A percentile compares a stretch with the other conserved stretches of the same genome.
Evolutionary conservation across 2,329 filamentous ascomycete species (phyloP).

Genomic region (Aspergillus amoenus): DNA sequence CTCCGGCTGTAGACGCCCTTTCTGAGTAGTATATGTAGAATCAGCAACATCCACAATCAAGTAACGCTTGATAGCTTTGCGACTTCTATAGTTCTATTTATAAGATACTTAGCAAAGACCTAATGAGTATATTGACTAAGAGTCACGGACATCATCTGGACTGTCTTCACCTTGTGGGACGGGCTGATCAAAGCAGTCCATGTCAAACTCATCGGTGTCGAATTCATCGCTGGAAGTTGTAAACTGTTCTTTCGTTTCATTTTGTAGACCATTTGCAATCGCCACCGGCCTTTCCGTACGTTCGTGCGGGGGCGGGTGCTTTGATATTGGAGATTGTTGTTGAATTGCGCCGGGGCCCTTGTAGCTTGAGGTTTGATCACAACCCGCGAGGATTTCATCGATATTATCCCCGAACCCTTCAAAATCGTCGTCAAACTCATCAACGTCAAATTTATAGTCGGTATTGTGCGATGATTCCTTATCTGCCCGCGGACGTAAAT

Average conservation of each 20-base stretch:
- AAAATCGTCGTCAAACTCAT: slow-evolving; percentile 70
- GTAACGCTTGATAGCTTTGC: slow-evolving; percentile 78
- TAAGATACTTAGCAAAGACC: slow-evolving; percentile 61
- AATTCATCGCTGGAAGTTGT: slow-evolving; percentile 68
- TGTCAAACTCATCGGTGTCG: slow-evolving; percentile 66
- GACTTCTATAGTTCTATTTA: slow-evolving; percentile 67
- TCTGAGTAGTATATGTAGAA: slow-evolving; percentile 64
- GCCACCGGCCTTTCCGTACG: not conserved
- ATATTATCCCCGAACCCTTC: slow-evolving; percentile 60
- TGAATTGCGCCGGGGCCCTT: slow-evolving; percentile 13
- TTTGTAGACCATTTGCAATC: not conserved
- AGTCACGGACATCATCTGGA: slow-evolving; percentile 65
- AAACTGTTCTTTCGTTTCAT: slow-evolving; percentile 27
- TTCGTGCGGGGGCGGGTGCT: slow-evolving; percentile 6
- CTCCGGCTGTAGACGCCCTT: slow-evolving; percentile 61
- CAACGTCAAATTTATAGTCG: slow-evolving; percentile 31
- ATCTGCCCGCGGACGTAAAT: not conserved
- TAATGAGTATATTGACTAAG: slow-evolving; percentile 34
- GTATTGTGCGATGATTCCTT: not conserved
- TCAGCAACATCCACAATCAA: slow-evolving; percentile 73
- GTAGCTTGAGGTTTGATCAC: slow-evolving; percentile 43
- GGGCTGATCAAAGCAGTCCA: slow-evolving; percentile 61
- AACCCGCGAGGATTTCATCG: slow-evolving; percentile 57
- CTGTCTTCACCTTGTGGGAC: slow-evolving; percentile 61
- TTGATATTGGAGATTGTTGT: slow-evolving; percentile 20